Evolutionary conservation across 2,329 filamentous ascomycete genomes (phyloP), one percentile per base, ranked within the genome.

Genomic region (Neoscytalidium dimidiatum): DNA sequence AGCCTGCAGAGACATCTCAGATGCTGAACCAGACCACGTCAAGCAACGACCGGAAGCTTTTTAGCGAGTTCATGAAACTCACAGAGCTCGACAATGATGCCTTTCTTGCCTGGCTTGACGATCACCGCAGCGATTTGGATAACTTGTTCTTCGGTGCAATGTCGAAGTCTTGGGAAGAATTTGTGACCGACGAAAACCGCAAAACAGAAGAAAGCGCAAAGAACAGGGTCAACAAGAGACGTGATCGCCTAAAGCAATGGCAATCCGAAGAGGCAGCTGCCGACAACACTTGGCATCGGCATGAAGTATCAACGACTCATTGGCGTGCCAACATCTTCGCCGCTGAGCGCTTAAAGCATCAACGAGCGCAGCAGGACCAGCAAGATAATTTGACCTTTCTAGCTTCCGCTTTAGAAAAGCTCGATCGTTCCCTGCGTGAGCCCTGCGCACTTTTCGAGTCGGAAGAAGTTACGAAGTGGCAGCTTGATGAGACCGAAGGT

Each of bases 301-400:
- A 98, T 72, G 92, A 97, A 71, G 88, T 91, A 69, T 91, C 92
- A 0, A 94, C 95, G 64, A 90, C 87, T 44, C 90, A 94, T 66
- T 99, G 94, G 95, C 91, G 94, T 81, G 92, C 94, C 71, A 98
- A 97, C 71, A 97, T 99, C 44, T 95, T 94, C 76, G 89, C 90
- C 56, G 92, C 94, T 0, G 95, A 99, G 75, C 90, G 95, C 69
- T 86, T 94, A 73, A 98, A 97, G 75, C 90, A 96, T 69, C 94
- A 98, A 75, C 86, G 95, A 67, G 85, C 92, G 17, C 80, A 93
- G 62, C 95, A 99, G 77, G 96, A 99, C 72, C 92, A 97, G 72
- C 93, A 97, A 71, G 95, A 99, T 73, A 94, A 94, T 71, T 85
- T 92, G 65, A 84, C 85, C 1, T 97, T 92, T 73, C 85, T 96